These are phyloP conservation scores for Septoria petroselini DNA, from an alignment of 2,329 filamentous ascomycete species.

Conservation along the genomic window DNA sequence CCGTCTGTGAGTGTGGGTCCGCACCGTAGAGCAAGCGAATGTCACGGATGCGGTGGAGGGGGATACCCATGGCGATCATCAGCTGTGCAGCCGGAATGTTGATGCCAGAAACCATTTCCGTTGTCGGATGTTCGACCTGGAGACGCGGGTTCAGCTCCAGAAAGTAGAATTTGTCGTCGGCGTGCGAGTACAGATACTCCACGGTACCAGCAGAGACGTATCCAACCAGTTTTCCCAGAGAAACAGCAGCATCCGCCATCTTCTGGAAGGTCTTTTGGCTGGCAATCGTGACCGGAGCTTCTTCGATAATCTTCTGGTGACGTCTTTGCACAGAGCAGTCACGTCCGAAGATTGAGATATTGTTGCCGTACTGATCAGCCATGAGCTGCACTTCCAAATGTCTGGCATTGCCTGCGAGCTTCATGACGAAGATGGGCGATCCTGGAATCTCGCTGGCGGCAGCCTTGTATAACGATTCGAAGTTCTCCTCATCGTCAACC, in stretches of 20 bases:
- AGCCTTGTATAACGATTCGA: conserved; percentile 85
- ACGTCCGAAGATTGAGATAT: conserved; percentile 97
- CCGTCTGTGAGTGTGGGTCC: conserved; percentile 78
- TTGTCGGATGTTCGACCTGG: conserved; percentile 98
- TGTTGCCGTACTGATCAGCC: conserved; percentile 99
- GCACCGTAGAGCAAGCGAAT: conserved; percentile 95
- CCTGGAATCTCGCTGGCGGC: conserved; percentile 96
- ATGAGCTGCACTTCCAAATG: conserved; percentile 97
- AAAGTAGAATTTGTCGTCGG: conserved; percentile 99
- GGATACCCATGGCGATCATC: conserved; percentile 98
- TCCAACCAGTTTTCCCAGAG: conserved; percentile 87
- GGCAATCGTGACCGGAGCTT: conserved; percentile 95
- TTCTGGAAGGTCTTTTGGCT: conserved; percentile 83
- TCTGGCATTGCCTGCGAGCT: conserved; percentile 90
- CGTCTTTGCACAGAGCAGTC: conserved; percentile 97
- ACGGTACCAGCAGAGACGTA: conserved; percentile 99
- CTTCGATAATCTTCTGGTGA: conserved; percentile 99
- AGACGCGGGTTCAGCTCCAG: conserved; percentile 97
- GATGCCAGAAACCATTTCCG: conserved; percentile 98
- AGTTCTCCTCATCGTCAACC: conserved; percentile 79
- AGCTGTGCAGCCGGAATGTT: conserved; percentile 96
- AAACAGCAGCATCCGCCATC: conserved; percentile 96
- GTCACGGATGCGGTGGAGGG: conserved; percentile 90
- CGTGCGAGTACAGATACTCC: conserved; percentile 96
- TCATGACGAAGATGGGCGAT: conserved; percentile 99